Evolutionary conservation across 352 stramenopile genomes (phyloP).

Genomic region (Aphanomyces cochlioides): DNA sequence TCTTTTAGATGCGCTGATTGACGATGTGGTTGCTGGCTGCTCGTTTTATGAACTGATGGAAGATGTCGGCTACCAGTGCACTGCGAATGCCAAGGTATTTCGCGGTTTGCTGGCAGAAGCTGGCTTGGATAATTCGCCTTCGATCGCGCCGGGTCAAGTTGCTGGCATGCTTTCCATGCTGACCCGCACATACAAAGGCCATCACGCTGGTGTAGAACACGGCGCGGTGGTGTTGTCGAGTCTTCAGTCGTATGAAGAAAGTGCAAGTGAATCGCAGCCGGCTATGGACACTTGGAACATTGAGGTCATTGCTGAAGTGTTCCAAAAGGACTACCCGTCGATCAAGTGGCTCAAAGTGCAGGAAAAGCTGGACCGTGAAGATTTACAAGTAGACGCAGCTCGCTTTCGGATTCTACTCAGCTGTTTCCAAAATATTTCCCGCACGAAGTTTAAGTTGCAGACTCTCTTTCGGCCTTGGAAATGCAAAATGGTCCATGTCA

Average conservation of each 20-base stretch:
- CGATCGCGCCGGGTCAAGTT: conserved; percentile 80
- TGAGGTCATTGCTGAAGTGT: conserved; percentile 79
- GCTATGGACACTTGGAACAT: conserved; percentile 60
- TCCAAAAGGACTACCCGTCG: conserved; percentile 77
- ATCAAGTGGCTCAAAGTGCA: conserved; percentile 85
- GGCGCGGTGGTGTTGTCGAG: conserved; percentile 76
- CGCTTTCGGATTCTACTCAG: conserved; percentile 71
- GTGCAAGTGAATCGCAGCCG: not conserved
- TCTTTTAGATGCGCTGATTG: conserved; percentile 68
- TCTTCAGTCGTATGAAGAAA: conserved; percentile 52
- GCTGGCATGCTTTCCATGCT: conserved; percentile 88
- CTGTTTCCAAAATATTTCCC: conserved; percentile 76
- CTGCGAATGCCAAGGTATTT: conserved; percentile 70
- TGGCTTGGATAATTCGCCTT: conserved; percentile 69
- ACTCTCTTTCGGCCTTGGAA: conserved; percentile 76
- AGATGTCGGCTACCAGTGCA: conserved; percentile 85
- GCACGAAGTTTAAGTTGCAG: conserved; percentile 72
- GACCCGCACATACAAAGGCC: conserved; percentile 65
- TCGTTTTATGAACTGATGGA: conserved; percentile 90
- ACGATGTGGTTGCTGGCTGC: conserved; percentile 70
- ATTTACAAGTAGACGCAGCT: conserved; percentile 56
- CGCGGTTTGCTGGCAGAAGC: conserved; percentile 79
- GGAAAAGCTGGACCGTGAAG: conserved; percentile 78
- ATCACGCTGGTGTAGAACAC: conserved; percentile 48
- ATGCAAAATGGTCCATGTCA: conserved; percentile 70